Base-by-base conservation (phyloP, 495 filamentous ascomycete genomes). In the Annulohypoxylon nitens region DNA sequence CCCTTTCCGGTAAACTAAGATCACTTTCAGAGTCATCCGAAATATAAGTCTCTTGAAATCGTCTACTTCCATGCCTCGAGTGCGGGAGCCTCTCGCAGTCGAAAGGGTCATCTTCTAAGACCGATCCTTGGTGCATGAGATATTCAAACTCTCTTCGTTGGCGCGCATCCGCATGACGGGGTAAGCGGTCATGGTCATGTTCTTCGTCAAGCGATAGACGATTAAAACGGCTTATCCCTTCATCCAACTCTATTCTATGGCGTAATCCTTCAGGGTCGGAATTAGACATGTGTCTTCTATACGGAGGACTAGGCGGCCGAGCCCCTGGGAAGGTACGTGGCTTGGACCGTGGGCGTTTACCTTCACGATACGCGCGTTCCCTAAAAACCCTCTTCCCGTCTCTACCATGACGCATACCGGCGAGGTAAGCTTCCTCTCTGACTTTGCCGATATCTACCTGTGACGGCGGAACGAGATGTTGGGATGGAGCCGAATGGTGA, bases 61-160 rank as follows among this genome's bases (percentile, higher is more conserved):
- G 53, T 64, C 60, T 61, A 16, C 37, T 36, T 1, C 45, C 20
- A 26, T 59, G 43, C 30, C 65, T 60, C 10, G 51, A 16, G 9
- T 69, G 37, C 18, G 60, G 33, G 3, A 36, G 26, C 30, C 23
- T 60, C 18, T 68, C 54, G 7, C 54, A 37, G 41, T 58, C 61
- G 30, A 75, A 75, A 25, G 72, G 72, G 20, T 75, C 72, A 11
- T 71, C 72, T 26, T 61, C 63, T 25, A 75, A 33, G 3, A 75
- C 50, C 12, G 72, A 75, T 36, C 70, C 70, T 9, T 33, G 47
- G 23, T 68, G 72, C 36, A 54, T 12, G 34, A 57, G 51, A 51
- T 67, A 59, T 14, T 71, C 72, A 12, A 58, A 59, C 25, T 67
- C 67, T 59, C 68, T 59, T 12, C 63, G 58, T 20, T 51, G 63